Conservation (phyloP, 2,329 filamentous ascomycete genomes). For the Ophiostoma sp. region DNA sequence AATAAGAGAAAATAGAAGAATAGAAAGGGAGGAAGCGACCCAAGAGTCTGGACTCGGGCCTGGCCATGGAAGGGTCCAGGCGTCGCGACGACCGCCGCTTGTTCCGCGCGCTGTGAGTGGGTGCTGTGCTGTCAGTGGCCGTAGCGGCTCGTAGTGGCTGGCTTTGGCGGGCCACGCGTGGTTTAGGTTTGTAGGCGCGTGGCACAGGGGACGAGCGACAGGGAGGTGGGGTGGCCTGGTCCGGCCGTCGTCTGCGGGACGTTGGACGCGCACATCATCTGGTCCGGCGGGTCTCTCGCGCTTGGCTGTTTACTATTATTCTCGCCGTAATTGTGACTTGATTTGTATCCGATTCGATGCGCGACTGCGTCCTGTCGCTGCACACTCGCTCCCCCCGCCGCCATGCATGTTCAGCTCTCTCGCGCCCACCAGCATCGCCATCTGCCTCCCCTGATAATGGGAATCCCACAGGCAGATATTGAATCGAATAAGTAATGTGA, state of each 20-base stretch:
- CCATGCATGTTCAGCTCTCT: too few relatives aligned
- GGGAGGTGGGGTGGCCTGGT: not conserved
- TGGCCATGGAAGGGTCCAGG: conserved; percentile 4
- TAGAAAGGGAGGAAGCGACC: not conserved
- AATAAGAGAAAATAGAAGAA: too few relatives aligned
- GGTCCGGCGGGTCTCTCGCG: not conserved
- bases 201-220: not conserved
- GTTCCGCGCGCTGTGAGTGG: conserved; percentile 3
- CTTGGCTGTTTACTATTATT: too few relatives aligned
- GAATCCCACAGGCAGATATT: too few relatives aligned
- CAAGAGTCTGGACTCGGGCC: conserved; percentile 3
- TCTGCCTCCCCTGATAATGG: too few relatives aligned
- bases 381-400: too few relatives aligned
- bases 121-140: not conserved
- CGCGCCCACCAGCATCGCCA: too few relatives aligned
- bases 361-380: too few relatives aligned
- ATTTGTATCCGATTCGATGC: too few relatives aligned
- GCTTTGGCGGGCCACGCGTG: not conserved
- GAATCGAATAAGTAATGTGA: not conserved
- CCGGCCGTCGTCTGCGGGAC: not conserved
- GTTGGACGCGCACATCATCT: not conserved
- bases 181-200: not conserved
- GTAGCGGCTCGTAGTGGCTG: not conserved
- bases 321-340: too few relatives aligned
- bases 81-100: conserved; percentile 1